Conservation (phyloP, 2,329 filamentous ascomycete species). For the Monosporascus ibericus region DNA sequence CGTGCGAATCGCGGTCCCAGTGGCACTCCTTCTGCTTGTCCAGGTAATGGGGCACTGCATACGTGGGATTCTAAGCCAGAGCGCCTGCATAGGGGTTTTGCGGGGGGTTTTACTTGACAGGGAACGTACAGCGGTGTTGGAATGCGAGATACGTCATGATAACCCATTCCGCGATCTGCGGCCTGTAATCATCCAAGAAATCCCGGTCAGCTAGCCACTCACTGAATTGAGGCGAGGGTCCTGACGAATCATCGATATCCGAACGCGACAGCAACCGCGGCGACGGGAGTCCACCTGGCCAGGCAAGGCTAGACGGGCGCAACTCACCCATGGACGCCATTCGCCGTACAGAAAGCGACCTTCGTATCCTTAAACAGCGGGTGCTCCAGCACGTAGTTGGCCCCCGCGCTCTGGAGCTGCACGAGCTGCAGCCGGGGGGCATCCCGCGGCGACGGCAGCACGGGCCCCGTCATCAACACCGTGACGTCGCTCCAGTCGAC, state of each 20-base stretch:
- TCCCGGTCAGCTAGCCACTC: not conserved
- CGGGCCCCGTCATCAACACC: constrained; percentile 36
- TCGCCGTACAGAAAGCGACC: constrained; percentile 47
- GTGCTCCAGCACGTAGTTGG: constrained; percentile 40
- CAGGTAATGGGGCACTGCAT: constrained; percentile 37
- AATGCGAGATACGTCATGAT: constrained; percentile 44
- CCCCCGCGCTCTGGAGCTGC: constrained; percentile 49
- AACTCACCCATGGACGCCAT: constrained; percentile 50
- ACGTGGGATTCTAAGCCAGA: not conserved
- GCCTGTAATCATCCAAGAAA: constrained; percentile 26
- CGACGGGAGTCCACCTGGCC: too few relatives aligned
- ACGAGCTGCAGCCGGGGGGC: constrained; percentile 45
- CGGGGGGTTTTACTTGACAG: too few relatives aligned
- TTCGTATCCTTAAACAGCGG: constrained; percentile 45
- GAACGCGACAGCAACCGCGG: not conserved
- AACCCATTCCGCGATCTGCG: constrained; percentile 53
- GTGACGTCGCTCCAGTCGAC: constrained; percentile 44
- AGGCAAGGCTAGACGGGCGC: not conserved
- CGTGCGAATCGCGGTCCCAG: constrained; percentile 33
- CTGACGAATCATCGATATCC: not conserved
- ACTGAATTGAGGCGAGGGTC: not conserved
- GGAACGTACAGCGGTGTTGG: constrained; percentile 38
- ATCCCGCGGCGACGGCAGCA: constrained; percentile 35
- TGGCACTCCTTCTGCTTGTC: constrained; percentile 35
- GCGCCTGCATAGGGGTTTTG: not conserved